These are phyloP conservation scores for Pulveroboletus sp. DNA, from an alignment of 768 basidiomycete genomes.

Conservation along the genomic window DNA sequence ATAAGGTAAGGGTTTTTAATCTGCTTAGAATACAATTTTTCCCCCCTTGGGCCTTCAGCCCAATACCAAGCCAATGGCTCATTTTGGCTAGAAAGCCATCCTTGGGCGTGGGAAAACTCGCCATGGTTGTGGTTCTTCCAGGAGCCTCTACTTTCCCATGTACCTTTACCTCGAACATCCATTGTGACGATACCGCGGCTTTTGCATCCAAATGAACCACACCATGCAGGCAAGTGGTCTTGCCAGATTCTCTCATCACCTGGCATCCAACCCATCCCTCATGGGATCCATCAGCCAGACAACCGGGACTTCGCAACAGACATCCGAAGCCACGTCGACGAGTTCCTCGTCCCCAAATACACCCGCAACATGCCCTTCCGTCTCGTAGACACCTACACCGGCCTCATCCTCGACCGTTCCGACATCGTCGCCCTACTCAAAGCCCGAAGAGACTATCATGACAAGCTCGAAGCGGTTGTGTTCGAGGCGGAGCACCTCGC, in stretches of 20 bases:
- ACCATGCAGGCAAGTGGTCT: conserved; percentile 9
- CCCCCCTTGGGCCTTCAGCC: too few species aligned
- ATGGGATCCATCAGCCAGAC: background rate
- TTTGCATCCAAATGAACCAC: too few species aligned
- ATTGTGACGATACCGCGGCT: too few species aligned
- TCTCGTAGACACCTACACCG: conserved; percentile 26
- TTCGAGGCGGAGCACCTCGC: background rate
- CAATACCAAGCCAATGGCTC: too few species aligned
- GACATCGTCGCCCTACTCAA: conserved; percentile 19
- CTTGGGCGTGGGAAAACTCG: too few species aligned
- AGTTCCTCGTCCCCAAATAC: conserved; percentile 13
- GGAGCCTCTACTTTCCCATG: too few species aligned
- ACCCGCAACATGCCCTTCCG: conserved; percentile 21
- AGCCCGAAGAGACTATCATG: conserved; percentile 9
- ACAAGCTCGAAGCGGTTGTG: conserved; percentile 4
- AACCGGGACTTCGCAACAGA: conserved; percentile 10
- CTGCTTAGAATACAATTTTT: too few species aligned
- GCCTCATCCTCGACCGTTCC: conserved; percentile 16
- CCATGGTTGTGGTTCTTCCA: too few species aligned
- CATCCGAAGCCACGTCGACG: conserved; percentile 11
- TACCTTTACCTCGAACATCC: too few species aligned
- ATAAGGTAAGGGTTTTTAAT: too few species aligned
- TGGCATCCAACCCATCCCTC: background rate
- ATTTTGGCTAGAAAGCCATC: too few species aligned
- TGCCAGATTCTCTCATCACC: background rate